phyloP scores from a whole-genome alignment of 805 yeast species.

The Saccharomycopsis selenospora region DNA sequence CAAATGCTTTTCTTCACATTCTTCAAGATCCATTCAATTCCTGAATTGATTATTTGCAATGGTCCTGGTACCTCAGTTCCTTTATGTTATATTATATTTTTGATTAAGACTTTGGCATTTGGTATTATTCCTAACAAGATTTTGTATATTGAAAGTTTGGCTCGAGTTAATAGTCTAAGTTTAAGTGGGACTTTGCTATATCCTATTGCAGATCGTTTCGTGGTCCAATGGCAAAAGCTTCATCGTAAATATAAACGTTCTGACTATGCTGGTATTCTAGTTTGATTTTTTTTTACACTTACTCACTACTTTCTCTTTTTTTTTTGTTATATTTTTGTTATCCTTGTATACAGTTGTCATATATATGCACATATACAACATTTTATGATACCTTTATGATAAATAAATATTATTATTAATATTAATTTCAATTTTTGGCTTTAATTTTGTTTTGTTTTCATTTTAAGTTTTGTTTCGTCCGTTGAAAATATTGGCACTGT shows the following conservation, averaged over 20 bases:
- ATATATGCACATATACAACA: too few relatives aligned
- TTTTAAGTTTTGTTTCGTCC: too few relatives aligned
- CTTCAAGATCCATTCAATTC: constrained; percentile 26
- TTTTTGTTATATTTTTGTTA: neutral
- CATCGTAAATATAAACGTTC: constrained; percentile 45
- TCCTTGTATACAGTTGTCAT: too few relatives aligned
- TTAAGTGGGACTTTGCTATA: constrained; percentile 66
- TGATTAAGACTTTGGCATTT: constrained; percentile 34
- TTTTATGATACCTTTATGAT: too few relatives aligned
- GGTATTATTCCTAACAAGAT: constrained; percentile 48
- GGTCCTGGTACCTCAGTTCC: constrained; percentile 85
- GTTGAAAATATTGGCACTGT: too few relatives aligned
- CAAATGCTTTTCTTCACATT: constrained; percentile 27
- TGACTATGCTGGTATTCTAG: constrained; percentile 73
- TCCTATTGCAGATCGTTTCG: constrained; percentile 65
- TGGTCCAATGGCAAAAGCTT: constrained; percentile 85
- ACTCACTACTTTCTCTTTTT: too few relatives aligned
- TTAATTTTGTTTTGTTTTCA: too few relatives aligned
- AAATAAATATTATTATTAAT: too few relatives aligned
- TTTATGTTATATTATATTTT: constrained; percentile 49
- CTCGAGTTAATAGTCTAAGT: constrained; percentile 70
- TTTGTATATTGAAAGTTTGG: constrained; percentile 79
- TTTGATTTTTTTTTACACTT: constrained; percentile 34
- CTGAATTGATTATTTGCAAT: constrained; percentile 46
- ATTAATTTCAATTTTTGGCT: too few relatives aligned